Base-by-base conservation (phyloP, 164 flowering plant genomes). In the Buxus sempervirens region DNA sequence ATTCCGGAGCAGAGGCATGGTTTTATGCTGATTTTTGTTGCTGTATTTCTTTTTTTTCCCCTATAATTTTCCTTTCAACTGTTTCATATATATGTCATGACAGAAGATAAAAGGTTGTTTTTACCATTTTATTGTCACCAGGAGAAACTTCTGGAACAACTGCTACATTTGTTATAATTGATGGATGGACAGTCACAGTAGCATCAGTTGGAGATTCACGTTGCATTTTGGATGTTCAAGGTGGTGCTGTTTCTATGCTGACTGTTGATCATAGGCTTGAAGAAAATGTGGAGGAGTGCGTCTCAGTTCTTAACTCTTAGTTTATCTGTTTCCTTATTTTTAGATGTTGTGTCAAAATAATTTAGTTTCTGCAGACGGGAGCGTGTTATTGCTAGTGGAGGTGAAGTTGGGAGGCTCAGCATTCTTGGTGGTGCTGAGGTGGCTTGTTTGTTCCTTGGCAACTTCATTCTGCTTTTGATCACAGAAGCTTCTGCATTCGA, bases 91-190 rank as follows among this genome's bases (percentile, higher is more conserved):
- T 14, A 16, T 60, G n/a, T n/a, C 45, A 14, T 55, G 60, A 27
- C 13, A 56, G 24, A 20, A 13, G 61, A 26, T 42, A n/a, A 62
- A 56, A 54, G 62, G 22, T 49, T 19, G 10, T 21, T 21, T 58
- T 70, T 24, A 38, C 25, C 23, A 20, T 66, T 60, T 55, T n/a
- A 15, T 28, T 73, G 2, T 67, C 58, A 60, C 27, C 90, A 92
- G 98, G 98, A 53, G 88, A 87, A 77, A 90, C 98, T 49, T 92
- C 98, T 55, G 98, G 98, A 60, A 92, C 98, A 21, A 92, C 98
- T 36, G 98, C 82, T 54, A 92, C 98, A 56, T 85, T 92, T 82
- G 96, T 92, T 25, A 82, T 92, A 54, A 77, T 92, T 62, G 97
- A 92, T 76, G 82, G 95, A 41, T 92, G 94, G 98, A 92, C 96